Conservation (phyloP, 1,284 basidiomycete species). For the Ustilago tritici region DNA sequence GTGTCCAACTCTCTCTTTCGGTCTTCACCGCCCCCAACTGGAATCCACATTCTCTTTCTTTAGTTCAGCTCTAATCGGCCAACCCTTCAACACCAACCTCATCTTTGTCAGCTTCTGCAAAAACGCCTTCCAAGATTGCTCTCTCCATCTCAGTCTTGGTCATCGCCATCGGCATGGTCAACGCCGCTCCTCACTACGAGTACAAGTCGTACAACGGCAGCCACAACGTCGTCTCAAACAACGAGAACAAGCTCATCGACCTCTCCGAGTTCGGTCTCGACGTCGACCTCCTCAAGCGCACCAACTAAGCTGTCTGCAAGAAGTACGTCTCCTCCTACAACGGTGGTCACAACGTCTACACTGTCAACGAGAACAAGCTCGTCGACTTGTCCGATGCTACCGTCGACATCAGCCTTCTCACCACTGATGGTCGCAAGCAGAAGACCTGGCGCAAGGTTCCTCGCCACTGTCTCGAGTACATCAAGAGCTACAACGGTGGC, state of each 20-base stretch:
- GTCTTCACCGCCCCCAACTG: conserved; percentile 34
- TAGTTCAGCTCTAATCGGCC: conserved; percentile 9
- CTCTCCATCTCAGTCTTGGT: conserved; percentile 43
- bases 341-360: conserved; percentile 54
- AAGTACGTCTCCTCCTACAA: conserved; percentile 55
- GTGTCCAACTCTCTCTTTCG: conserved; percentile 17
- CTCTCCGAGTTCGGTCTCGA: conserved; percentile 22
- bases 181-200: conserved; percentile 41
- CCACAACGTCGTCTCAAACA: conserved; percentile 40
- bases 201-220: conserved; percentile 42
- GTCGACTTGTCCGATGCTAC: conserved; percentile 44
- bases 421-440: conserved; percentile 29
- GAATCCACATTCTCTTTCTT: conserved; percentile 28
- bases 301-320: conserved; percentile 38
- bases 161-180: conserved; percentile 49
- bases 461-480: conserved; percentile 46
- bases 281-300: conserved; percentile 46
- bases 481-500: conserved; percentile 52
- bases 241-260: conserved; percentile 50
- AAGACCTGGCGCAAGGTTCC: conserved; percentile 35
- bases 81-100: conserved; percentile 2
- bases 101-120: not conserved
- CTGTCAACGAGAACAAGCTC: conserved; percentile 55
- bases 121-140: conserved; percentile 53
- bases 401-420: conserved; percentile 43